Evolutionary conservation across 148 eudicot species (phyloP), one percentile per base, ranked within the genome.

Genomic region (Tetragonia tetragonoides): DNA sequence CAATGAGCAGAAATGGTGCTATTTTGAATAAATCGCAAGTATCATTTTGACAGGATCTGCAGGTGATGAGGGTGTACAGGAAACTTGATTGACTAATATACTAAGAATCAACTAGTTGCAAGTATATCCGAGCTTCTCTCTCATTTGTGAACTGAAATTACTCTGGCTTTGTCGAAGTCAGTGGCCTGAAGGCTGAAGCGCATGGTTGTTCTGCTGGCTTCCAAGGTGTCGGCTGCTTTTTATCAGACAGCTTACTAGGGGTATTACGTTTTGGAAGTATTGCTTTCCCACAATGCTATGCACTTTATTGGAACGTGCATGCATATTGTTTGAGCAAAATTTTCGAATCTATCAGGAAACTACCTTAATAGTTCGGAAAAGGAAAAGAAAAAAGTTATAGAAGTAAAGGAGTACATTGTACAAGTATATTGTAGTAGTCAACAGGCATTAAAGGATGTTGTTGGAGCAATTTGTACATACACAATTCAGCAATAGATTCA

Each of bases 401-500:
- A 78, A 66, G 67, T 70, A 67, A 65, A 79, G 42, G 47, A 62
- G 78, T 69, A 82, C 75, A 82, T 74, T 82, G 84, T 82, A 77
- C 74, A 72, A 66, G 84, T 68, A 65, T 60, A 77, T 73, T 67
- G 73, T 65, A 73, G 68, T 72, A 51, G 80, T 73, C 62, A 42
- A 72, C 80, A 76, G 80, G 76, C 80, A 72, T 64, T 15, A 37
- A 72, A 72, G 66, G 67, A 76, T 75, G 83, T 47, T 67, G 79
- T 61, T 77, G 77, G 74, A 67, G 66, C 66, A 72, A 39, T 66
- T 66, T 81, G 84, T 77, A 81, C 81, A 81, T 73, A 81, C 61
- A 71, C 69, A 72, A 37, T 77, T 81, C 81, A 81, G 84, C 81
- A 81, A 81, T 81, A 81, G 81, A 77, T 77, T 23, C 7, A 70